Conservation (phyloP, 2,329 filamentous ascomycete genomes). For the Ceratocystis lukuohia region DNA sequence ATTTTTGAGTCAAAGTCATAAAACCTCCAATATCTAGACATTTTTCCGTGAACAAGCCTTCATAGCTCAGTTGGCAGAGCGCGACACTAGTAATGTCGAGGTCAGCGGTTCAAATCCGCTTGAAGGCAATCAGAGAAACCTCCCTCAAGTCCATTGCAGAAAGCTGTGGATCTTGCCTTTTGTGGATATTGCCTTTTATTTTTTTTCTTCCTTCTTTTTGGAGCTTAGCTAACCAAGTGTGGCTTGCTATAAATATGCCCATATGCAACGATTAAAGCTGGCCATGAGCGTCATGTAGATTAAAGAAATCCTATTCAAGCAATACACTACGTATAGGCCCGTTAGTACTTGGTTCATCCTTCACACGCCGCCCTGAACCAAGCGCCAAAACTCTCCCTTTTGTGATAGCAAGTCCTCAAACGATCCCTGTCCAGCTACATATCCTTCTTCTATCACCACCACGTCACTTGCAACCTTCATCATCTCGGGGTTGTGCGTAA, state of each 20-base stretch:
- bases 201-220: not conserved
- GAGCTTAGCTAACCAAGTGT: too few relatives aligned
- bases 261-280: too few relatives aligned
- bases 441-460: conserved; percentile 54
- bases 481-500: conserved; percentile 76
- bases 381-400: conserved; percentile 35
- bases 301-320: too few relatives aligned
- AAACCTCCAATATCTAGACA: not conserved
- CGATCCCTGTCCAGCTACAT: conserved; percentile 52
- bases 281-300: too few relatives aligned
- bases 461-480: conserved; percentile 67
- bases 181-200: too few relatives aligned
- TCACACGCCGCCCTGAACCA: conserved; percentile 25
- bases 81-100: conserved; percentile 14
- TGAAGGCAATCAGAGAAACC: not conserved
- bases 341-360: not conserved
- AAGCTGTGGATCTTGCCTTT: not conserved
- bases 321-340: not conserved
- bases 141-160: not conserved
- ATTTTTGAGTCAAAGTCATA: not conserved
- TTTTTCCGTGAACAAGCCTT: not conserved
- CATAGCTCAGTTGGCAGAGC: conserved; percentile 14
- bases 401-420: conserved; percentile 46
- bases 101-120: conserved; percentile 14
- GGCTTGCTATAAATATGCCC: too few relatives aligned